These are phyloP conservation scores for Tulasnella sp. DNA, from an alignment of 768 basidiomycete species.

Conservation along the genomic window DNA sequence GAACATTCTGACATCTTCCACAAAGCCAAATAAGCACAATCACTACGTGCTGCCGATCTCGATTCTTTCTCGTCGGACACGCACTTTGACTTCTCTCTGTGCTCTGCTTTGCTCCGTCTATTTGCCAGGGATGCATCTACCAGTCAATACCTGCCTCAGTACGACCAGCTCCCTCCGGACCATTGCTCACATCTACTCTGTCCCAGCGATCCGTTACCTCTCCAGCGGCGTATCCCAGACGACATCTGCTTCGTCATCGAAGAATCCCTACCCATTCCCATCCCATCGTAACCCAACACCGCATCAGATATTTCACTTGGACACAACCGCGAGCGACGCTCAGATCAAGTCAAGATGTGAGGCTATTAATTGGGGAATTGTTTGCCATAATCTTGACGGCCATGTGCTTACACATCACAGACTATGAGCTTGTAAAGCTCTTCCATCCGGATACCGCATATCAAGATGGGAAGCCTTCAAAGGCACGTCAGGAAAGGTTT, in stretches of 20 bases:
- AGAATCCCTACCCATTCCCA: constrained; percentile 41
- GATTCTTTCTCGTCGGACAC: too few species aligned
- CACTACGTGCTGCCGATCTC: too few species aligned
- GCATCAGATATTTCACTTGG: constrained; percentile 53
- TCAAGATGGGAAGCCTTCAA: constrained; percentile 21
- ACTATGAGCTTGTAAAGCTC: constrained; percentile 67
- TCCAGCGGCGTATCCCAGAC: too few species aligned
- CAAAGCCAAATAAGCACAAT: too few species aligned
- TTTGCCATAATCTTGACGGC: constrained; percentile 11
- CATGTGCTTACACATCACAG: constrained; percentile 28
- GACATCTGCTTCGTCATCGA: background rate
- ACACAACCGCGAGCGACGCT: constrained; percentile 37
- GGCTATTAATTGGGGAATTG: constrained; percentile 19
- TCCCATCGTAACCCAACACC: constrained; percentile 41
- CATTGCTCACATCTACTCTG: too few species aligned
- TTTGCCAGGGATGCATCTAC: too few species aligned
- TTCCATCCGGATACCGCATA: constrained; percentile 63
- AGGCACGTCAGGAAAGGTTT: constrained; percentile 48
- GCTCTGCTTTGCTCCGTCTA: too few species aligned
- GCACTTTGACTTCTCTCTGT: too few species aligned
- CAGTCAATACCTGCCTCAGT: too few species aligned
- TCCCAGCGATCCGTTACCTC: too few species aligned
- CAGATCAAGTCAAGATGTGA: constrained; percentile 51
- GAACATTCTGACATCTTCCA: too few species aligned
- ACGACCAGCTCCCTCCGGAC: too few species aligned